phyloP scores from a whole-genome alignment of 768 basidiomycete species.

The Lanmaoa pseudosensibilis region DNA sequence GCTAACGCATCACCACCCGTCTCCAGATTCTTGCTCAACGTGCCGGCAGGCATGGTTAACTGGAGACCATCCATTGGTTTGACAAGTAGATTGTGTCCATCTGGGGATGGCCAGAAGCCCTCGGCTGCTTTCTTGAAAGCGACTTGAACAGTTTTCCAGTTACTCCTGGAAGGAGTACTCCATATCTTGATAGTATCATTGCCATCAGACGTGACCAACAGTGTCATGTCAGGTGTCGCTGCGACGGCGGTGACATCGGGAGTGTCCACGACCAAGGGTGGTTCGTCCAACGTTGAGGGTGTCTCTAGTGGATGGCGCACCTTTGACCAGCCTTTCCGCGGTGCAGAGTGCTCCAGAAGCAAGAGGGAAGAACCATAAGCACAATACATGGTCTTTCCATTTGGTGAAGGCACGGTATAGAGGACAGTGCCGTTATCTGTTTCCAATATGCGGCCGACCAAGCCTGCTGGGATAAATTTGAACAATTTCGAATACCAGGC shows the following conservation, averaged over 20 bases:
- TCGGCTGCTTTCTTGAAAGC: not conserved
- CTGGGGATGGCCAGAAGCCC: slow-evolving; percentile 11
- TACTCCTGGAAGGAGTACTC: slow-evolving; percentile 1
- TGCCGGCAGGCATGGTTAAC: not conserved
- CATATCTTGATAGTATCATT: slow-evolving; percentile 14
- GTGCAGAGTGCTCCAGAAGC: not conserved
- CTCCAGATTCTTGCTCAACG: slow-evolving; percentile 8
- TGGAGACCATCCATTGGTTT: slow-evolving; percentile 10
- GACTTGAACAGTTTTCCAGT: slow-evolving; percentile 6
- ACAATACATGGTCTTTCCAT: slow-evolving; percentile 7
- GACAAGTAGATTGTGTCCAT: slow-evolving; percentile 12
- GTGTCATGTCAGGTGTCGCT: slow-evolving; percentile 8
- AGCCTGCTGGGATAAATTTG: not conserved
- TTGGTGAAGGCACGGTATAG: slow-evolving; percentile 6
- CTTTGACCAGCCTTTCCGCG: slow-evolving; percentile 1
- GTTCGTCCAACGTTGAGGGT: slow-evolving; percentile 2
- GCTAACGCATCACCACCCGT: slow-evolving; percentile 8
- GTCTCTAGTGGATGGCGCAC: slow-evolving; percentile 5
- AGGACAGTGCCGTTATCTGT: slow-evolving; percentile 9
- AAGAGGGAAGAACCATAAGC: not conserved
- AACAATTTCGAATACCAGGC: slow-evolving; percentile 18
- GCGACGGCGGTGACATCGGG: slow-evolving; percentile 1
- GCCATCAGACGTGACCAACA: slow-evolving; percentile 9
- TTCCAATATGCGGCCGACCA: slow-evolving; percentile 7
- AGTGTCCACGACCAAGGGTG: slow-evolving; percentile 4